Base-by-base conservation (phyloP, 345 rosid genomes). In the Lumnitzera littorea region DNA sequence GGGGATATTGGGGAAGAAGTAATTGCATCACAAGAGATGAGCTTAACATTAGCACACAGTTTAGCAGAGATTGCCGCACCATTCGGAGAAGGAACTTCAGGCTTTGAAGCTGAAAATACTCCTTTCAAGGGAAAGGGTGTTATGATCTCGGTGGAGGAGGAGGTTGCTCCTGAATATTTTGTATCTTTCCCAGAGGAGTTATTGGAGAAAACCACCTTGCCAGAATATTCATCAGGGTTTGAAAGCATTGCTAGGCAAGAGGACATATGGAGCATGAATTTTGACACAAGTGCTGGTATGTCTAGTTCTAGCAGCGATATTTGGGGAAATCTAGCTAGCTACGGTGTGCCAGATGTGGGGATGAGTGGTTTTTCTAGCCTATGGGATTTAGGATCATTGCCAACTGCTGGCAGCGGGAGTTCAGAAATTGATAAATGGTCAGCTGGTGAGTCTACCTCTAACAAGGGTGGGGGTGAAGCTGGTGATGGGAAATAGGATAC, bases 261-360 rank as follows among this genome's bases (percentile, higher is more conserved):
- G 61, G 89, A 91, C 61, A 59, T 71, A 51, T 82, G 96, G 96
- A 81, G 70, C 69, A 67, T 83, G 78, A 86, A 76, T 55, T 83
- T 86, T 23, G 87, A 83, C 46, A 56, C 66, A 55, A 53, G 70
- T 60, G 73, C 77, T 23, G 82, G 75, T 29, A 51, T 70, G 80
- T 70, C 81, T 60, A 74, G 76, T 79, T 70, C 84, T 70, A 67
- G 75, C 58, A 56, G 72, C 67, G 88, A 73, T 58, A 66, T 72
- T 43, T 83, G 91, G 91, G 73, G 70, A 65, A 76, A 79, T 74
- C 54, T 71, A 41, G 62, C 70, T 64, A 56, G 55, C 66, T 78
- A 62, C 69, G 81, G 77, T 64, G 53, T 73, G 55, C 82, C 84
- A 20, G 91, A 77, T 58, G 70, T 75, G 64, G 87, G 79, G 56